phyloP scores from a whole-genome alignment of 2,329 filamentous ascomycete species.

The Diaporthe caulivora region DNA sequence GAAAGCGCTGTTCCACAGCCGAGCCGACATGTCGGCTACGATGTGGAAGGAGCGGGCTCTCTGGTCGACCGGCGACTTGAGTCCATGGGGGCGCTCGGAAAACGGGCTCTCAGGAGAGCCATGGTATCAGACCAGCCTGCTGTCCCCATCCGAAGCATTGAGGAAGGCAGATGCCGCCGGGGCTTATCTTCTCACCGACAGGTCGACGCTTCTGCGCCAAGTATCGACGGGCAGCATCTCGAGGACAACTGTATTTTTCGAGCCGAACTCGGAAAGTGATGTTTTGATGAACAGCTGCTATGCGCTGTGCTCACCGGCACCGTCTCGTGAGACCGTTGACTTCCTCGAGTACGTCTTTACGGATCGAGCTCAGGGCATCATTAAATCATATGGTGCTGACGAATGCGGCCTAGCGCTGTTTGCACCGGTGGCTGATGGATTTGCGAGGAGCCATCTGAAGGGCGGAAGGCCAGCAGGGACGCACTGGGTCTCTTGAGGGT shows the following conservation, averaged over 20 bases:
- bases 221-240: conserved; percentile 23
- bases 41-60: conserved; percentile 37
- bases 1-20: conserved; percentile 29
- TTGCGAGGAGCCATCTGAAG: conserved; percentile 7
- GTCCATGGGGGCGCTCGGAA: conserved; percentile 24
- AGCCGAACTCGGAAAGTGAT: conserved; percentile 28
- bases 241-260: conserved; percentile 31
- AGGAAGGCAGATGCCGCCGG: conserved; percentile 21
- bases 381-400: conserved; percentile 11
- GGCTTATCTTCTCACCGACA: conserved; percentile 37
- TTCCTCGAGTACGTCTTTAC: conserved; percentile 32
- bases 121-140: conserved; percentile 34
- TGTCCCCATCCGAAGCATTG: conserved; percentile 35
- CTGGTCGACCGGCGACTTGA: conserved; percentile 1
- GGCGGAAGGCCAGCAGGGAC: neutral
- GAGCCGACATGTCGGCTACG: conserved; percentile 34
- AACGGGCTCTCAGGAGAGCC: neutral
- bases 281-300: conserved; percentile 38
- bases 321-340: neutral
- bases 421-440: conserved; percentile 15
- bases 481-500: neutral
- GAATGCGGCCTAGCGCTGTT: conserved; percentile 25
- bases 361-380: conserved; percentile 13
- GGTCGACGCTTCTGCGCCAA: conserved; percentile 38
- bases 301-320: conserved; percentile 8